phyloP scores from a whole-genome alignment of 2,329 filamentous ascomycete species.

The Sarocladium oryzae region DNA sequence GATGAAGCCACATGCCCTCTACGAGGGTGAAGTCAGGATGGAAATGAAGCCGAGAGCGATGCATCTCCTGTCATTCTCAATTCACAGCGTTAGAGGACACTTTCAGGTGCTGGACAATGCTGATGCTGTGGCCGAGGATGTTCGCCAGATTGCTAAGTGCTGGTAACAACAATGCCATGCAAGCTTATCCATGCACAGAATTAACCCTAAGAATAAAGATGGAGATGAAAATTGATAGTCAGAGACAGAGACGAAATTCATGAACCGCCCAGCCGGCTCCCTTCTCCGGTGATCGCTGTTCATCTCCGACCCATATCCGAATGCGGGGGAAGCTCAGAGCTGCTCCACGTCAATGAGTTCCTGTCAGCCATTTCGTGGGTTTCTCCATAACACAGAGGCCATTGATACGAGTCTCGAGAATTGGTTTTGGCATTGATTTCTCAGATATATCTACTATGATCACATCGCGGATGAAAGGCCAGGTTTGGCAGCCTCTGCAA shows the following conservation, averaged over 20 bases:
- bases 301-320: neutral
- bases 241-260: no score
- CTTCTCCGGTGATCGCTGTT: neutral
- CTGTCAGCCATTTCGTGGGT: no score
- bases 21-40: no score
- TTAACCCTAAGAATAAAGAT: no score
- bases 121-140: neutral
- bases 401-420: no score
- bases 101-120: neutral
- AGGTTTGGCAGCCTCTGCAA: neutral
- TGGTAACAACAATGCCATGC: neutral
- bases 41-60: no score
- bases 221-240: no score
- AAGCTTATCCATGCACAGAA: neutral
- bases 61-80: neutral
- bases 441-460: neutral
- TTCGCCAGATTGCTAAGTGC: neutral
- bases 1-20: no score
- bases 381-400: no score
- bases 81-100: no score
- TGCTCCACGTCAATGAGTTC: neutral
- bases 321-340: neutral
- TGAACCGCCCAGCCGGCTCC: no score
- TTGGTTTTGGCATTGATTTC: no score
- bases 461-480: neutral